These are phyloP conservation scores for Mortierella sp. DNA, from an alignment of 371 early-diverging fungal species.

Conservation along the genomic window DNA sequence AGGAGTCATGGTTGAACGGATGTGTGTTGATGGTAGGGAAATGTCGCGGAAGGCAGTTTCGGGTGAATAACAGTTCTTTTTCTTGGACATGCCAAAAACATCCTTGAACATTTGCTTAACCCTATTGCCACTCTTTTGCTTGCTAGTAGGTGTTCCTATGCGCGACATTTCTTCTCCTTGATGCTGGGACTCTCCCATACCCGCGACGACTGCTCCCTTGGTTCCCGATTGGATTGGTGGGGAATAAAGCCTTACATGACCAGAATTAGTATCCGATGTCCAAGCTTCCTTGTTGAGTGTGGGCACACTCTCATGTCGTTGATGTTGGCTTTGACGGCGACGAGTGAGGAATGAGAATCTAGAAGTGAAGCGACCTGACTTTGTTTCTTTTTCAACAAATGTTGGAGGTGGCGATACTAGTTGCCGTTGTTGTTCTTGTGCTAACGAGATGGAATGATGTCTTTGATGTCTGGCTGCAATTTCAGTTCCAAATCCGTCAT, in stretches of 20 bases:
- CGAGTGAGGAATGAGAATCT: conserved; percentile 54
- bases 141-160: conserved; percentile 1
- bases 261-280: conserved; percentile 2
- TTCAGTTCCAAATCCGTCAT: conserved; percentile 11
- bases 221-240: conserved; percentile 17
- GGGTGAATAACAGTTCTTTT: conserved; percentile 15
- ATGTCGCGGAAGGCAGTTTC: conserved; percentile 46
- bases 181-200: conserved; percentile 3
- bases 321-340: conserved; percentile 31
- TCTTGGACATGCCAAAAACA: conserved; percentile 38
- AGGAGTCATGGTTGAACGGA: conserved; percentile 7
- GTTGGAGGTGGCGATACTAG: conserved; percentile 28
- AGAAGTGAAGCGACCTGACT: conserved; percentile 37
- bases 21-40: conserved; percentile 36
- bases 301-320: conserved; percentile 50
- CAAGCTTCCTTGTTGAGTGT: conserved; percentile 8
- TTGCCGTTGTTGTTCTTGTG: conserved; percentile 27
- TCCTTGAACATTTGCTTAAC: conserved; percentile 40
- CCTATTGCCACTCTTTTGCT: conserved; percentile 18
- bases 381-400: conserved; percentile 32
- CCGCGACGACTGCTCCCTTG: conserved; percentile 4
- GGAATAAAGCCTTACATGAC: conserved; percentile 16
- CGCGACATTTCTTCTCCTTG: neutral
- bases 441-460: conserved; percentile 12
- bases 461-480: conserved; percentile 28